phyloP scores from a whole-genome alignment of 352 stramenopile species.

The Lagenidium giganteum region DNA sequence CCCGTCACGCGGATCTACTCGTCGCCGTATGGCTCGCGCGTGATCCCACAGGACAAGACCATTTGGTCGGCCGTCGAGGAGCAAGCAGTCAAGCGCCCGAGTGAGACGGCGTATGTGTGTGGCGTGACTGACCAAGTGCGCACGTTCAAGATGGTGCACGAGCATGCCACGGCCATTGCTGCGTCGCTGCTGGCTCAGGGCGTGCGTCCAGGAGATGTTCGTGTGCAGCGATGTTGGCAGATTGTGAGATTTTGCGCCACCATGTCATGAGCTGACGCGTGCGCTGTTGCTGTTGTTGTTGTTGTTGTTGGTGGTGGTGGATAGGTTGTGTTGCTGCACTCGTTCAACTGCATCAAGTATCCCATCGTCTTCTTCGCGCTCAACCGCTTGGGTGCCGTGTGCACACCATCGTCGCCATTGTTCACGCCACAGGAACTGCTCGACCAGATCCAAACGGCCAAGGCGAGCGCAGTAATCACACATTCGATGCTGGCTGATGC shows the following conservation, averaged over 20 bases:
- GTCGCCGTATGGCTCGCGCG: conserved; percentile 21
- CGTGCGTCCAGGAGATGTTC: conserved; percentile 36
- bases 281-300: too few relatives aligned
- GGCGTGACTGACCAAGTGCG: conserved; percentile 30
- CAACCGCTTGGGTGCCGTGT: conserved; percentile 30
- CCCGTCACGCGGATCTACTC: conserved; percentile 36
- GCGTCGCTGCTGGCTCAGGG: conserved; percentile 30
- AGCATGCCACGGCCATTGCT: conserved; percentile 19
- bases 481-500: conserved; percentile 6
- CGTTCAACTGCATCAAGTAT: conserved; percentile 55
- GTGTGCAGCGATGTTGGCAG: neutral
- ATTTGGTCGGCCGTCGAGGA: conserved; percentile 37
- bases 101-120: conserved; percentile 32
- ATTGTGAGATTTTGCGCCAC: neutral
- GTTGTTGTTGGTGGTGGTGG: neutral
- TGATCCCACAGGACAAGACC: conserved; percentile 22
- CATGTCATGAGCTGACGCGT: too few relatives aligned
- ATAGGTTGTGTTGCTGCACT: conserved; percentile 41
- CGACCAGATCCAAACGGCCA: conserved; percentile 25
- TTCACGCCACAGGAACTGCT: conserved; percentile 30
- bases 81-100: conserved; percentile 17
- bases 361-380: conserved; percentile 36
- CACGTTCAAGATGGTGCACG: conserved; percentile 25
- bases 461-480: conserved; percentile 17
- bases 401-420: conserved; percentile 30